Evolutionary conservation across 129 eudicot genomes (phyloP).

Genomic region (Scalesia atractyloides): DNA sequence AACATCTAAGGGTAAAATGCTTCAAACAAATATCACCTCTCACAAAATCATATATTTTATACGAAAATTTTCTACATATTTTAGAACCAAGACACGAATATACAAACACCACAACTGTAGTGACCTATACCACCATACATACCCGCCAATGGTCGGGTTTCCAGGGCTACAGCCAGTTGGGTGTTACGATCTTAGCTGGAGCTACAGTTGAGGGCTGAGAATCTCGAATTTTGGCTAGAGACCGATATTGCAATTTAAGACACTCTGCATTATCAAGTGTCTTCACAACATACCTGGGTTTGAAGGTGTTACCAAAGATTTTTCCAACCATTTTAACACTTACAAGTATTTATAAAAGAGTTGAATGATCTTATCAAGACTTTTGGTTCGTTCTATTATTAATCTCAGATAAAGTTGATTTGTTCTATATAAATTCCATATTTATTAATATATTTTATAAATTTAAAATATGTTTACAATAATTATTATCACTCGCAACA

Average conservation of each 20-base stretch:
- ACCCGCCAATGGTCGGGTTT: slow-evolving; percentile 2
- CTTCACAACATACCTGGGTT: slow-evolving; percentile 88
- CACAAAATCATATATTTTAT: slow-evolving; percentile 11
- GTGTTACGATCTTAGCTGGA: slow-evolving; percentile 45
- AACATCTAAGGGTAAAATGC: background rate
- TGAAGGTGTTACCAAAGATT: too few relatives aligned
- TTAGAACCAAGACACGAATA: background rate
- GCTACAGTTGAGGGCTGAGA: slow-evolving; percentile 31
- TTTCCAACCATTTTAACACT: too few relatives aligned
- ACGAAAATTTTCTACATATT: background rate
- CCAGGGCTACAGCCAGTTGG: slow-evolving; percentile 47
- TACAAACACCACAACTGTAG: background rate
- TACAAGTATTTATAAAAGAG: too few relatives aligned
- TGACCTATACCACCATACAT: slow-evolving; percentile 4
- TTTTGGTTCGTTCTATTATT: too few relatives aligned
- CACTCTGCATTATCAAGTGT: slow-evolving; percentile 91
- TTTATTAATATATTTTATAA: too few relatives aligned
- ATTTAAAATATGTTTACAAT: too few relatives aligned
- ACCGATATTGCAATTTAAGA: slow-evolving; percentile 84
- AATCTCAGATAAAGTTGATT: too few relatives aligned
- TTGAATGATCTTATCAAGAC: too few relatives aligned
- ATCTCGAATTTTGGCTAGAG: slow-evolving; percentile 73
- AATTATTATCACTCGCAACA: too few relatives aligned
- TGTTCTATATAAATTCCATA: too few relatives aligned
- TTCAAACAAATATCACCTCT: background rate